Percentiles rank a stretch among this genome's conserved stretches.
These are phyloP conservation scores for Metschnikowia bowlesiae DNA, from an alignment of 805 yeast species.

Conservation along the genomic window DNA sequence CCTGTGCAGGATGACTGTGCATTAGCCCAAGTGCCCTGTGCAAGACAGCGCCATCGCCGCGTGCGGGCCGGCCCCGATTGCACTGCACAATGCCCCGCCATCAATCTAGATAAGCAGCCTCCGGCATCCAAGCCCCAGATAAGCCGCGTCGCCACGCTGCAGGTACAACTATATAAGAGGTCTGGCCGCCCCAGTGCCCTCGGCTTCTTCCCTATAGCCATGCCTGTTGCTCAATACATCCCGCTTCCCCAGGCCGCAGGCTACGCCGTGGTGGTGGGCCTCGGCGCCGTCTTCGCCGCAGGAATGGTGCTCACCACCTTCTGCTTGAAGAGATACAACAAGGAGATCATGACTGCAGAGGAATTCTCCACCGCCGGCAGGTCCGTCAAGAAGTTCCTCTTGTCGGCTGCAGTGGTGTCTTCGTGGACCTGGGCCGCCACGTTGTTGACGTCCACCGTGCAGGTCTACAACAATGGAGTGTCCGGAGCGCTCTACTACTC, in stretches of 20 bases:
- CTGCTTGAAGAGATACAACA: constrained; percentile 70
- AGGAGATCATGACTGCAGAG: constrained; percentile 86
- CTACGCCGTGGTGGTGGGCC: constrained; percentile 81
- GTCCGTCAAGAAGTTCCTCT: constrained; percentile 76
- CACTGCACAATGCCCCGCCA: neutral
- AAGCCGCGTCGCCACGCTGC: too few relatives aligned
- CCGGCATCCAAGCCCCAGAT: neutral
- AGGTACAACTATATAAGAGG: too few relatives aligned
- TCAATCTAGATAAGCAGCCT: neutral
- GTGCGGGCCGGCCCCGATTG: too few relatives aligned
- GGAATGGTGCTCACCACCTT: constrained; percentile 78
- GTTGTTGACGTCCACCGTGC: constrained; percentile 67
- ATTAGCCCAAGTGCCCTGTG: too few relatives aligned
- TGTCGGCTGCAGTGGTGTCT: constrained; percentile 86
- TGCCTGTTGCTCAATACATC: constrained; percentile 18
- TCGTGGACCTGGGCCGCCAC: constrained; percentile 71
- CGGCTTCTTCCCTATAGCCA: neutral
- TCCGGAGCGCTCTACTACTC: constrained; percentile 82
- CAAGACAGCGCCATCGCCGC: too few relatives aligned
- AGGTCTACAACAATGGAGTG: constrained; percentile 72
- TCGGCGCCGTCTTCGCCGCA: constrained; percentile 73
- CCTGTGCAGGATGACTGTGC: too few relatives aligned
- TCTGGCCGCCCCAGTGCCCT: too few relatives aligned
- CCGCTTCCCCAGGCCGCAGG: constrained; percentile 75
- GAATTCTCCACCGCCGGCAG: constrained; percentile 94